Evolutionary conservation across 2,329 filamentous ascomycete genomes (phyloP).

Genomic region (Fusarium duplospermum): DNA sequence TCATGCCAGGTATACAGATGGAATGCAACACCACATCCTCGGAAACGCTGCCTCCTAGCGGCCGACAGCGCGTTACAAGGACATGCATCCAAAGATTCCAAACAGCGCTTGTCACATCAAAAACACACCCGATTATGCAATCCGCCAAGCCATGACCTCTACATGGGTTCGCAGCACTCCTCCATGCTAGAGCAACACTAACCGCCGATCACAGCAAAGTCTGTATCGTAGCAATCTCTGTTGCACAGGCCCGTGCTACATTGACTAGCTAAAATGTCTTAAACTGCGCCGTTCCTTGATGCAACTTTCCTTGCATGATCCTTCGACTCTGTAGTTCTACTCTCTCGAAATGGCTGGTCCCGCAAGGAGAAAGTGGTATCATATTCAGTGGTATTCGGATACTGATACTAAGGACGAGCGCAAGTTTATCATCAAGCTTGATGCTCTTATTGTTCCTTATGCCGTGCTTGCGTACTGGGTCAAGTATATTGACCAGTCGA

Average conservation of each 20-base stretch:
- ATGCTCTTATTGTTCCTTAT: slow-evolving; percentile 60
- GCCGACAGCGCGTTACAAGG: neutral
- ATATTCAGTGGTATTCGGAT: slow-evolving; percentile 22
- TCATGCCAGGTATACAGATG: no score
- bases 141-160: neutral
- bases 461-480: slow-evolving; percentile 42
- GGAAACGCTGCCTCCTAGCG: neutral
- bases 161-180: neutral
- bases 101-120: neutral
- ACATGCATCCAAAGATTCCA: neutral
- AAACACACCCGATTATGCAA: neutral
- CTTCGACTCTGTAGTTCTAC: neutral
- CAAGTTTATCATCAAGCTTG: slow-evolving; percentile 56
- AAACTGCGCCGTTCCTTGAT: slow-evolving; percentile 6
- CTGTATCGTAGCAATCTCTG: neutral
- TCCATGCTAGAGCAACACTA: neutral
- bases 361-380: slow-evolving; percentile 24
- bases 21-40: no score
- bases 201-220: neutral
- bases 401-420: slow-evolving; percentile 21
- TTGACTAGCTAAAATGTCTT: neutral
- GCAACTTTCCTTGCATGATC: neutral
- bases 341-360: slow-evolving; percentile 9
- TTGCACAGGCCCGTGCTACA: neutral
- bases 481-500: slow-evolving; percentile 44